Percentiles rank a stretch among this genome's conserved stretches.
Conservation (phyloP, 2,329 filamentous ascomycete species). For the Fusarium piperis region DNA sequence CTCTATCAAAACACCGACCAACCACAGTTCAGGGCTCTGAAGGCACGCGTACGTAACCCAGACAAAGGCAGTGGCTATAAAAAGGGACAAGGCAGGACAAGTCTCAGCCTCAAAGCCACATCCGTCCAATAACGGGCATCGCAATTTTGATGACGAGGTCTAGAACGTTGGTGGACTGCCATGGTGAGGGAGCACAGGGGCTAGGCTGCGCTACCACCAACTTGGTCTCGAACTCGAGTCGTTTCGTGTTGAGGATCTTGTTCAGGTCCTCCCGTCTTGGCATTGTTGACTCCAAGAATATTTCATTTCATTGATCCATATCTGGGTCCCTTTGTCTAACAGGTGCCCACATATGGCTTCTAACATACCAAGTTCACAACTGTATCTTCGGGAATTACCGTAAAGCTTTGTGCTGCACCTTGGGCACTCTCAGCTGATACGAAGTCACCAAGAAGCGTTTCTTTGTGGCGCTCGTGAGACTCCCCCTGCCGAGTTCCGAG, state of each 20-base stretch:
- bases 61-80: not conserved
- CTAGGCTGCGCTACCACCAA: not conserved
- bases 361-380: not conserved
- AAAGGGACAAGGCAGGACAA: not conserved
- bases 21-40: not conserved
- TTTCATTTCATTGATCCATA: not conserved
- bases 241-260: not conserved
- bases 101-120: not conserved
- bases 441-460: not conserved
- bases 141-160: not conserved
- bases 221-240: not conserved
- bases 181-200: not conserved
- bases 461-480: not conserved
- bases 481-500: not conserved
- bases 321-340: no score
- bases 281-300: not conserved
- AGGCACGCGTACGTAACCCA: not conserved
- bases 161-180: not conserved
- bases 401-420: not conserved
- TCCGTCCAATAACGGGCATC: not conserved
- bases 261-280: not conserved
- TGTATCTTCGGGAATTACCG: not conserved
- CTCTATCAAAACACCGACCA: not conserved
- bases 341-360: no score
- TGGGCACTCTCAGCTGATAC: not conserved